Evolutionary conservation across 257 asterid species (phyloP).

Genomic region (Asclepias syriaca): DNA sequence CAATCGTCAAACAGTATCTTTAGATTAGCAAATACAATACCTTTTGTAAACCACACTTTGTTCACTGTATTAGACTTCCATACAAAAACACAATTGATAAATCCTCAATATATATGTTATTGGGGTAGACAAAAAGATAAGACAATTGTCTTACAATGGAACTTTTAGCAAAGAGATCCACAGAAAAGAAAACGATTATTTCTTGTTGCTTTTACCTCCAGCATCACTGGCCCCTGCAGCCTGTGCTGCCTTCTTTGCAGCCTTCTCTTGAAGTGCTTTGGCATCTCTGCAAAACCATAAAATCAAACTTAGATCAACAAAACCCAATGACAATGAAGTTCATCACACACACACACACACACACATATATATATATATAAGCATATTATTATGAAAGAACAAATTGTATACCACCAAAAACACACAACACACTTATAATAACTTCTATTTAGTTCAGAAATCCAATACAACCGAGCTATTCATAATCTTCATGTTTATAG

Average conservation of each 20-base stretch:
- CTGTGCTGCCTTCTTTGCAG: conserved; percentile 70
- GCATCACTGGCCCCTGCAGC: conserved; percentile 50
- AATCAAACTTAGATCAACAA: background rate
- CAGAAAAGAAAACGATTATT: conserved; percentile 22
- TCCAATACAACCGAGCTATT: no score
- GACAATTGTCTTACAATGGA: background rate
- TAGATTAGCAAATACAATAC: background rate
- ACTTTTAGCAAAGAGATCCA: background rate
- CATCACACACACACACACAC: no score
- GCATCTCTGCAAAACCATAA: conserved; percentile 49
- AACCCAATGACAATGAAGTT: background rate
- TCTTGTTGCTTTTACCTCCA: conserved; percentile 70
- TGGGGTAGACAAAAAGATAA: background rate
- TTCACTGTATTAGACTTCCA: background rate
- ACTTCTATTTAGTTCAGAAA: background rate
- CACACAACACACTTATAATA: background rate
- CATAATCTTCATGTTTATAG: background rate
- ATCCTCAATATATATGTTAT: background rate
- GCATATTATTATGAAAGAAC: background rate
- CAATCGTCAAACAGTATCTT: background rate
- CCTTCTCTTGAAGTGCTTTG: conserved; percentile 85
- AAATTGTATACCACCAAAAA: background rate
- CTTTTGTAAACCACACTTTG: background rate
- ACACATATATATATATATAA: background rate
- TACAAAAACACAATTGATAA: background rate